A percentile compares a stretch with the other conserved stretches of the same genome.
Evolutionary conservation across 176 grass and related monocot genomes (phyloP).

Genomic region (Eleusine coracana): DNA sequence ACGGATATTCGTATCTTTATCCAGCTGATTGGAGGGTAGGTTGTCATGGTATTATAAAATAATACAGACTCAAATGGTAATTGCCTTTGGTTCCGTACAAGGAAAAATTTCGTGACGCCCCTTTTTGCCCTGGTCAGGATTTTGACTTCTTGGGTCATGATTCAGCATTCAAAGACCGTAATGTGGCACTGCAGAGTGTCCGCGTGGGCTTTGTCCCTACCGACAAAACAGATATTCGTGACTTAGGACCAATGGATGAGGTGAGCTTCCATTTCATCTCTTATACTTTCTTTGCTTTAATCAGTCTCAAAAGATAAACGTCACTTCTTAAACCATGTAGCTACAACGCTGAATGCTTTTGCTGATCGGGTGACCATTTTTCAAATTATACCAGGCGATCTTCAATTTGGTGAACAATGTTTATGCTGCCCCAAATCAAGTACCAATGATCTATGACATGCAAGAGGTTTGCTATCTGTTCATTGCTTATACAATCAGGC

Average conservation of each 20-base stretch:
- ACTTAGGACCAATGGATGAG: slow-evolving; percentile 95
- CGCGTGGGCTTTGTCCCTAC: slow-evolving; percentile 85
- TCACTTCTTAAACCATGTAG: neutral
- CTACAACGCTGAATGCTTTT: neutral
- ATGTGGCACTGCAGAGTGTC: slow-evolving; percentile 74
- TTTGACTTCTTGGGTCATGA: slow-evolving; percentile 92
- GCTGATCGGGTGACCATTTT: slow-evolving; percentile 2
- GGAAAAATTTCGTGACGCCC: neutral
- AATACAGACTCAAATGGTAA: neutral
- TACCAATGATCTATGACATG: slow-evolving; percentile 78
- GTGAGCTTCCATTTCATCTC: slow-evolving; percentile 29
- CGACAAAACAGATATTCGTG: slow-evolving; percentile 75
- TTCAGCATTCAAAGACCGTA: slow-evolving; percentile 89
- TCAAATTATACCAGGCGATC: slow-evolving; percentile 51
- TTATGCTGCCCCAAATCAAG: slow-evolving; percentile 85
- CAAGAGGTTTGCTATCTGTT: slow-evolving; percentile 60
- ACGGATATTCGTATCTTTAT: slow-evolving; percentile 87
- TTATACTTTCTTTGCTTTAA: slow-evolving; percentile 11
- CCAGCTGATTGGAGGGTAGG: slow-evolving; percentile 93
- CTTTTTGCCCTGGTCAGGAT: slow-evolving; percentile 49
- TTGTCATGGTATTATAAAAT: neutral
- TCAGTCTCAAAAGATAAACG: neutral
- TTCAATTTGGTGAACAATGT: slow-evolving; percentile 89
- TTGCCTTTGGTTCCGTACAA: neutral
- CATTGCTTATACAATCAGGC: neutral